These are phyloP conservation scores for Tephrocybe sp. DNA, from an alignment of 768 basidiomycete species.

Conservation along the genomic window DNA sequence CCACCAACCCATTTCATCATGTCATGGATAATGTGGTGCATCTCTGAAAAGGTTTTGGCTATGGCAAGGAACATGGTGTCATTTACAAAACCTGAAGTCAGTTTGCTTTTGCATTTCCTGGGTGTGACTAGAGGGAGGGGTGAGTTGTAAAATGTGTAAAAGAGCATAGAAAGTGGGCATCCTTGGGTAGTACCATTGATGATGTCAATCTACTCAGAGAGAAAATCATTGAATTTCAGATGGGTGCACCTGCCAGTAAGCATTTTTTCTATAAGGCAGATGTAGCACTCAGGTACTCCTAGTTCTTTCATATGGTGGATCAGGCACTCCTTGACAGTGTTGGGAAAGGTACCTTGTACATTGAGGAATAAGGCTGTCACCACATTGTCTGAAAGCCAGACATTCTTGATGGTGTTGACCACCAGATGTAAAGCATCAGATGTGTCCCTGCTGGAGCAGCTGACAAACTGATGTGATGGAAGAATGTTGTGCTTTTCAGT, in stretches of 20 bases:
- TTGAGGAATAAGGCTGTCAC: conserved; percentile 38
- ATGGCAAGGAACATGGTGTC: conserved; percentile 26
- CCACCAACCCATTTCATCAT: conserved; percentile 26
- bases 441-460: conserved; percentile 25
- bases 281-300: neutral
- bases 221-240: conserved; percentile 24
- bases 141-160: conserved; percentile 1
- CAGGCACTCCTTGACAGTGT: conserved; percentile 24
- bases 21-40: conserved; percentile 13
- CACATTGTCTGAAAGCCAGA: conserved; percentile 33
- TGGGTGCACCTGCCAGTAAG: neutral
- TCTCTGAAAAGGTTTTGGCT: conserved; percentile 19
- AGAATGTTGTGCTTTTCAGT: conserved; percentile 26
- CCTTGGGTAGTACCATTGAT: conserved; percentile 19
- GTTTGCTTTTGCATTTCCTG: conserved; percentile 7
- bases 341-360: conserved; percentile 43
- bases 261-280: neutral
- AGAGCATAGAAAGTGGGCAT: neutral
- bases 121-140: neutral
- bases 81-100: conserved; percentile 29
- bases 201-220: conserved; percentile 15
- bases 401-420: conserved; percentile 31
- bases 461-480: conserved; percentile 26
- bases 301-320: neutral
- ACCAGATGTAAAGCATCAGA: conserved; percentile 31